Evolutionary conservation across 2,329 filamentous ascomycete species (phyloP).

Genomic region (Hypoxylon sp.): DNA sequence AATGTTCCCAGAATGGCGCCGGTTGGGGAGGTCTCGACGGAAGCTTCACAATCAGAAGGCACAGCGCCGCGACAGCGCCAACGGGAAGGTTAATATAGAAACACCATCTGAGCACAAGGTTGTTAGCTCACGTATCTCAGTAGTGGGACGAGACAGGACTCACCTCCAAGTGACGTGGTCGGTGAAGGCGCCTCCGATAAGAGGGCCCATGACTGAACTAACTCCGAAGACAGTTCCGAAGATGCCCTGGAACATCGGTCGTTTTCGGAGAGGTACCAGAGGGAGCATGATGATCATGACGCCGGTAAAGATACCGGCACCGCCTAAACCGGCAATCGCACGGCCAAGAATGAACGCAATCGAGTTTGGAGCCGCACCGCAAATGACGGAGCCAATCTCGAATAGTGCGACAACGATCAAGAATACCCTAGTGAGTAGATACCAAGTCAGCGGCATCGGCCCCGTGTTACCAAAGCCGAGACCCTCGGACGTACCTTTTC

Average conservation of each 20-base stretch:
- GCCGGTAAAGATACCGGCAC: slow-evolving; percentile 69
- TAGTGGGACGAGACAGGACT: slow-evolving; percentile 2
- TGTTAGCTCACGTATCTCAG: slow-evolving; percentile 31
- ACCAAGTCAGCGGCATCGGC: slow-evolving; percentile 16
- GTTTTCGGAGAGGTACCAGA: slow-evolving; percentile 70
- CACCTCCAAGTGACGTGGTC: slow-evolving; percentile 62
- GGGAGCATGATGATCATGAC: slow-evolving; percentile 68
- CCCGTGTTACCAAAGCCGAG: not conserved
- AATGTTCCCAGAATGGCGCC: slow-evolving; percentile 55
- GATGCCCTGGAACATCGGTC: slow-evolving; percentile 69
- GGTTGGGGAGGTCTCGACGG: slow-evolving; percentile 48
- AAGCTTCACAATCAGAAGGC: slow-evolving; percentile 63
- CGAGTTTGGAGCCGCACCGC: slow-evolving; percentile 67
- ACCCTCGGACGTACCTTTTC: slow-evolving; percentile 56
- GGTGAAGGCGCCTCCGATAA: slow-evolving; percentile 67
- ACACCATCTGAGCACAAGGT: slow-evolving; percentile 57
- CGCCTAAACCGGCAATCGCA: slow-evolving; percentile 67
- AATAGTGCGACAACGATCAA: slow-evolving; percentile 63
- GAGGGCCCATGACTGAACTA: slow-evolving; percentile 65
- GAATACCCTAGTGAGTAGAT: slow-evolving; percentile 54
- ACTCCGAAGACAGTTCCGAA: slow-evolving; percentile 69
- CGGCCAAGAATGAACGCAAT: slow-evolving; percentile 67
- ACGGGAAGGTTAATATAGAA: slow-evolving; percentile 71
- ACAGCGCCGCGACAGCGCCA: slow-evolving; percentile 63
- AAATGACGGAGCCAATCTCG: slow-evolving; percentile 65